Base-by-base conservation (phyloP, 164 flowering plant genomes). In the Macadamia tetraphylla region DNA sequence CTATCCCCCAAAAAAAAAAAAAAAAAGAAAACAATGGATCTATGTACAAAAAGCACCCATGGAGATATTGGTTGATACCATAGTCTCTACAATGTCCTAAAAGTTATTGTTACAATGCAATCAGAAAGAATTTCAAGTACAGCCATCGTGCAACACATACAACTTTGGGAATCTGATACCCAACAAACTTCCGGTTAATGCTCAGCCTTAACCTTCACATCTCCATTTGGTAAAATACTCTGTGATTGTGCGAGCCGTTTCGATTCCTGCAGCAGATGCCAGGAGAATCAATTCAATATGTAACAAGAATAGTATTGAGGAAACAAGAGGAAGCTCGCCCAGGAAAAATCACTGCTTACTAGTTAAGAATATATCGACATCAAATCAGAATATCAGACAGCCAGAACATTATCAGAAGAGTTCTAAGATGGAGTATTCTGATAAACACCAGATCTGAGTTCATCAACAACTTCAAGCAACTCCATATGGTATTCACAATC, bases 161-260 rank as follows among this genome's bases (percentile, higher is more conserved):
- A 31, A 13, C 44, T 15, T 17, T 57, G 52, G 7, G 65, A 51
- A 63, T 61, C 58, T 3, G 56, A 63, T 66, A n/a, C 44, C 58
- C 30, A 42, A 71, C 31, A 11, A 62, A 64, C 71, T n/a, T 55
- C 48, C 68, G 18, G 52, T 66, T 68, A 85, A 49, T 74, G 81
- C 74, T 91, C 94, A 15, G 74, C n/a, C 71, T 91, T 82, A 15
- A 86, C 85, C 81, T 87, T 89, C 23, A 80, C 74, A 78, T 91
- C 94, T 68, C 95, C 97, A 82, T 89, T 91, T 60, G 94, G 86
- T 74, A 89, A 73, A 49, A 72, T 60, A 65, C 78, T 82, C 73
- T 85, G 91, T 65, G 89, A 83, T 76, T 85, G 95, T 1, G 90
- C 87, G 56, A 83, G 77, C 58, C 94, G 81, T 73, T 82, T 89